Conservation (phyloP, 2,329 filamentous ascomycete genomes). For the Arthrobotrys megalospora region DNA sequence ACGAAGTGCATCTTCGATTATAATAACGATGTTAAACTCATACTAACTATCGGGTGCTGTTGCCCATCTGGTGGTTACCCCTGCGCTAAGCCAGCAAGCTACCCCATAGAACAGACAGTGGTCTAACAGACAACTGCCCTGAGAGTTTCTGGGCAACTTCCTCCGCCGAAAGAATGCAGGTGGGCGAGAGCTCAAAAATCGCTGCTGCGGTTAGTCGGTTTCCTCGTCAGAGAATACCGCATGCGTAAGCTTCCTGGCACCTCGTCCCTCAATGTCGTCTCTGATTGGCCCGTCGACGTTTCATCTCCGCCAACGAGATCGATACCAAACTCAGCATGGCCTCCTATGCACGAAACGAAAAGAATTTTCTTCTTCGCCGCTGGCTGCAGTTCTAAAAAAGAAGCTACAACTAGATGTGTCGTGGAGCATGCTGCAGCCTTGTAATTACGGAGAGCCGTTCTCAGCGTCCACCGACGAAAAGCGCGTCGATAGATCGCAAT, state of each 20-base stretch:
- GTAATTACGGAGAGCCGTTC: conserved; percentile 27
- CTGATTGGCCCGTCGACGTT: conserved; percentile 36
- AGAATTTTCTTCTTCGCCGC: conserved; percentile 39
- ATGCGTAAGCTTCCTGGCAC: conserved; percentile 50
- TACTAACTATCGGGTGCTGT: conserved; percentile 17
- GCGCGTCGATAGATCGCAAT: conserved; percentile 31
- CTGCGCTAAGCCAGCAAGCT: conserved; percentile 18
- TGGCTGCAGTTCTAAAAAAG: conserved; percentile 22
- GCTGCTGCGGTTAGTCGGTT: conserved; percentile 23
- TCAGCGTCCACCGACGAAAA: conserved; percentile 29
- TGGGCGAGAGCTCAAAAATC: conserved; percentile 37
- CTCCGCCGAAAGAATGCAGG: conserved; percentile 47
- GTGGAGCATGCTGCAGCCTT: conserved; percentile 19
- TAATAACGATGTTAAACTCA: not conserved
- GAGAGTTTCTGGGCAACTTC: conserved; percentile 9
- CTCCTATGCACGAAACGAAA: conserved; percentile 47
- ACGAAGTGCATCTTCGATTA: not conserved
- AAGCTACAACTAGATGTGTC: conserved; percentile 10
- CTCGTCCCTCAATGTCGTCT: conserved; percentile 8
- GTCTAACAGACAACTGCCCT: conserved; percentile 17
- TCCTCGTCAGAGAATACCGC: conserved; percentile 34
- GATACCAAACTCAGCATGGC: conserved; percentile 47
- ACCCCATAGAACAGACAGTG: not conserved
- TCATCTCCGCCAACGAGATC: conserved; percentile 46
- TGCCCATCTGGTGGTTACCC: conserved; percentile 27